Conservation (phyloP, 768 basidiomycete genomes). For the Suillus fuscotomentosus region DNA sequence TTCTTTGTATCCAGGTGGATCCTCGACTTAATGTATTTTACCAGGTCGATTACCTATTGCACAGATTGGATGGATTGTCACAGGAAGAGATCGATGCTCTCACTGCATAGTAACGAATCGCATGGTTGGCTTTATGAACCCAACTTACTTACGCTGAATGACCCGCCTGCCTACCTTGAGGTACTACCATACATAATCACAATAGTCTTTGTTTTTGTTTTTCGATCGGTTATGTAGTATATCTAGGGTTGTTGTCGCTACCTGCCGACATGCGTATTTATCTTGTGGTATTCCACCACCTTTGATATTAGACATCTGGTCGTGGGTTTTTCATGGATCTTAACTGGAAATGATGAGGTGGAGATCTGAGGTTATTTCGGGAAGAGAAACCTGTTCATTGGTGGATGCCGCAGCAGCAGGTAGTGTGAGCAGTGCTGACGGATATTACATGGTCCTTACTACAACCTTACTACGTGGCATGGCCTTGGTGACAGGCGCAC, state of each 20-base stretch:
- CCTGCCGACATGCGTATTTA: background rate
- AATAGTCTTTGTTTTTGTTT: background rate
- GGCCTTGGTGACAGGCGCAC: background rate
- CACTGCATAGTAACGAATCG: slow-evolving; percentile 18
- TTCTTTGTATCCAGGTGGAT: background rate
- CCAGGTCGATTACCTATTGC: slow-evolving; percentile 94
- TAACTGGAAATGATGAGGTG: background rate
- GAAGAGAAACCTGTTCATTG: background rate
- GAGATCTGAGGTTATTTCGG: background rate
- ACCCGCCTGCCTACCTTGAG: background rate
- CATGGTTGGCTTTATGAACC: background rate
- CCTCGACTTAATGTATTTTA: background rate
- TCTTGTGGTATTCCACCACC: background rate
- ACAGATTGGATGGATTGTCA: slow-evolving; percentile 82
- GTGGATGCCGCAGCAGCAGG: background rate
- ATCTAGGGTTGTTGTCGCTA: background rate
- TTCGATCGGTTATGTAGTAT: no score
- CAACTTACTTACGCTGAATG: background rate
- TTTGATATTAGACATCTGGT: background rate
- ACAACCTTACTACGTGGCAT: background rate
- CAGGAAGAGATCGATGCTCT: slow-evolving; percentile 76
- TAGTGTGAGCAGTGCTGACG: background rate
- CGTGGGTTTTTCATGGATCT: background rate
- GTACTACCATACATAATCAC: background rate
- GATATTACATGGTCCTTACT: background rate